Evolutionary conservation across 2,329 filamentous ascomycete species (phyloP), one percentile per base, ranked within the genome.

Genomic region (Xylaria arbuscula): DNA sequence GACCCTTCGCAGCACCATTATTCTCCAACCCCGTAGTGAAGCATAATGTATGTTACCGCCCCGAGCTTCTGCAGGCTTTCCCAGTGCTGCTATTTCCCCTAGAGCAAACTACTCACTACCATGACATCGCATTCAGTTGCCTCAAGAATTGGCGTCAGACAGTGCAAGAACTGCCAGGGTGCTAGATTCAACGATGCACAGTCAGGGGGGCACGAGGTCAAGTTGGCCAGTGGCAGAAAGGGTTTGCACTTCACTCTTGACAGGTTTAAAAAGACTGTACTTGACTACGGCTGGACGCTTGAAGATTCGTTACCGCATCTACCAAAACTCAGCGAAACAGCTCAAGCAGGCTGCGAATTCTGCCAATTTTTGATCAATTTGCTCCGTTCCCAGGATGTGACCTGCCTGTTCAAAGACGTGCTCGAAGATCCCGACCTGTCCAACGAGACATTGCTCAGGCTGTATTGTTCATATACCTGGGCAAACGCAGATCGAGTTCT

Each of bases 291-390:
- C 24, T 48, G 56, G 56, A 48, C 24, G 3, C 9, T 48, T 13
- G 42, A 59, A 7, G 56, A 59, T 32, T 36, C 56, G 24, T 48
- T 59, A 13, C 56, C 42, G 10, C 40, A 3, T 19, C 56, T 48
- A 1, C 56, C 56, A 42, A 59, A 36, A 36, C 40, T 48, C 24
- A 48, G 40, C 42, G 42, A 15, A 3, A 58, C 55, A 34, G 55
- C 55, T 47, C 36, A 58, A 47, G 55, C 55, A 58, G 55, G 55
- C n/a, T 58, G 55, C 55, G 38, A 58, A 34, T 58, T 58, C 55
- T 58, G 55, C 55, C 56, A 59, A 42, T 48, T 59, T 36, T 40
- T 58, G 42, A 48, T 59, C 19, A 17, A 59, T 32, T 47, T 59
- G 15, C 40, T 58, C 24, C 38, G 40, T n/a, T 58, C 55, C 13